Evolutionary conservation across 1,284 basidiomycete genomes (phyloP).

Genomic region (Trametes sp.): DNA sequence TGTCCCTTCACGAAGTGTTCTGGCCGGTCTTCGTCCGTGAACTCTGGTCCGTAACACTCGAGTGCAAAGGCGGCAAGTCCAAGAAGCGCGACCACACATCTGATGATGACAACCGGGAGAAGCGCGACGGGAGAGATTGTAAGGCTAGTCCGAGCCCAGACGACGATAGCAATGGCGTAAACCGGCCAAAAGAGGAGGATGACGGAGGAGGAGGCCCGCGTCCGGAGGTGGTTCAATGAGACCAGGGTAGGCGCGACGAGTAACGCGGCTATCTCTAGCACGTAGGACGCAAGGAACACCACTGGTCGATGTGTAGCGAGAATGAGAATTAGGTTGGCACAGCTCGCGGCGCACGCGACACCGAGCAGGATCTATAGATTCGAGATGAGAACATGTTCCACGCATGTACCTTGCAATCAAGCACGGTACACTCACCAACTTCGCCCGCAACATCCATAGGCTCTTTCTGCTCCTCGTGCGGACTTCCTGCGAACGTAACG

Average conservation of each 20-base stretch:
- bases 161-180: conserved; percentile 59
- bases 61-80: conserved; percentile 68
- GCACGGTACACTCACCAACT: conserved; percentile 62
- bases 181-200: conserved; percentile 88
- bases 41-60: conserved; percentile 80
- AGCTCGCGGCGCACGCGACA: conserved; percentile 51
- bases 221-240: conserved; percentile 79
- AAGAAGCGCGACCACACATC: conserved; percentile 54
- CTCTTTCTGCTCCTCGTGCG: conserved; percentile 48
- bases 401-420: background rate
- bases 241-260: conserved; percentile 56
- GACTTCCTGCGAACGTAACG: conserved; percentile 38
- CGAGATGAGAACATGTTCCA: conserved; percentile 7
- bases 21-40: conserved; percentile 46
- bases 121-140: conserved; percentile 38
- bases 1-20: conserved; percentile 49
- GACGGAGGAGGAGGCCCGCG: conserved; percentile 77
- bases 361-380: conserved; percentile 51
- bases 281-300: conserved; percentile 61
- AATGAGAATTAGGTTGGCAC: conserved; percentile 47
- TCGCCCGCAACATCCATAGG: conserved; percentile 58
- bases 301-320: conserved; percentile 49
- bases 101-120: conserved; percentile 53
- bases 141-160: conserved; percentile 73
- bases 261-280: conserved; percentile 65